Conservation (phyloP, 2,329 filamentous ascomycete species). For the Celoporthe dispersa region DNA sequence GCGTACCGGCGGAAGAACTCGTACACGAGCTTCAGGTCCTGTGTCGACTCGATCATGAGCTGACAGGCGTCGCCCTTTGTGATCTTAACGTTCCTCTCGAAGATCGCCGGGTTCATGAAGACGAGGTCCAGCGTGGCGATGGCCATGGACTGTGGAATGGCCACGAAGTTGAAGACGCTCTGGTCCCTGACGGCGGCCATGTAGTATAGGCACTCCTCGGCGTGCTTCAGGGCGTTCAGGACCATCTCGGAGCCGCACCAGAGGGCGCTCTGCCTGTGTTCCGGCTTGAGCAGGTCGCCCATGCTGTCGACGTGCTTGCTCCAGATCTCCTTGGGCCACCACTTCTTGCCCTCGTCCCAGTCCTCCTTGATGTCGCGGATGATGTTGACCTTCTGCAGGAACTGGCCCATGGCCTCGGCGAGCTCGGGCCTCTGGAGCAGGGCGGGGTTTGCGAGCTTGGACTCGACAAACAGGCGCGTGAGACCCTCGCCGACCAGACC, state of each 20-base stretch:
- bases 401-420: conserved; percentile 95
- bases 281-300: conserved; percentile 85
- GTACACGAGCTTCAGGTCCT: conserved; percentile 82
- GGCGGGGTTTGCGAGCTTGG: conserved; percentile 82
- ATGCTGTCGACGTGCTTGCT: conserved; percentile 90
- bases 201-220: conserved; percentile 95
- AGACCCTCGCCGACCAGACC: conserved; percentile 95
- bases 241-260: conserved; percentile 94
- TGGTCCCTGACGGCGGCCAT: conserved; percentile 94
- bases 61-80: conserved; percentile 91
- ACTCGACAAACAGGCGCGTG: conserved; percentile 87
- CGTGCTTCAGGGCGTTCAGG: conserved; percentile 82
- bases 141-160: conserved; percentile 96
- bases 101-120: conserved; percentile 88
- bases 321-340: conserved; percentile 98
- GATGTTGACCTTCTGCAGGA: conserved; percentile 98
- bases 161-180: conserved; percentile 98
- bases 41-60: conserved; percentile 90
- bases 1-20: conserved; percentile 80
- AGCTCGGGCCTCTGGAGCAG: conserved; percentile 79
- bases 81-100: conserved; percentile 90
- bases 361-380: conserved; percentile 95
- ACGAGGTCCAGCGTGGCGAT: conserved; percentile 91
- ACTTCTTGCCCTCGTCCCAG: conserved; percentile 81
- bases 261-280: conserved; percentile 76